Base-by-base conservation (phyloP, 2,329 filamentous ascomycete species). In the Nigrospora oryzae region DNA sequence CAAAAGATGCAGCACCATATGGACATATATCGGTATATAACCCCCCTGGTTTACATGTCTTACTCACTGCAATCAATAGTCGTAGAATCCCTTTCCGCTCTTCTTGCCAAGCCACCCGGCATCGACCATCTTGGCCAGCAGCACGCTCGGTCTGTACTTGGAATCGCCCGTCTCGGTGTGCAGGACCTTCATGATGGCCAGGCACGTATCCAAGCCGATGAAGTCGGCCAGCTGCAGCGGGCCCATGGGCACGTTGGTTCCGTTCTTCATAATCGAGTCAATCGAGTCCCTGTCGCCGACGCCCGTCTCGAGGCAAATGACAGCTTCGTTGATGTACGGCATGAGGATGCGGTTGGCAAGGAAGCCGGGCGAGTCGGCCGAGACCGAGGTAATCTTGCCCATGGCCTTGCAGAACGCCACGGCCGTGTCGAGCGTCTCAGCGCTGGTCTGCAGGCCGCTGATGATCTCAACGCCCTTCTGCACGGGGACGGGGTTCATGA, bases 391-490 rank as follows among this genome's bases (percentile, higher is more conserved):
- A 43, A 97, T 76, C 70, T 98, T 98, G 58, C 90, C 91, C 87
- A 98, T 95, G 48, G 81, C 81, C 68, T 85, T 81, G 67, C 91
- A 91, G 61, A 98, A 91, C 6, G 79, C 84, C 11, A 97, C 68
- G 3, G 93, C 89, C 0, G 84, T 87, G 15, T 88, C 83, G 38
- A 96, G 69, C 1, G 93, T 97, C 49, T 79, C 77, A 53, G 81
- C 70, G 47, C 87, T 93, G 3, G 93, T 98, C 66, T 98, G 93
- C 30, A 98, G 74, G 30, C 89, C 93, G 42, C 86, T 84, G 63
- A 98, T 97, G 58, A 98, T 96, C 69, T 98, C 93, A 5, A 98
- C 93, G 43, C 93, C 93, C 67, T 95, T 95, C 63, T 97, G 93
- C 31, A 98, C 71, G 2, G 93, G 93, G 0, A 98, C 93, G 0